phyloP scores from a whole-genome alignment of 2,329 filamentous ascomycete species.

The Talaromyces sp. region DNA sequence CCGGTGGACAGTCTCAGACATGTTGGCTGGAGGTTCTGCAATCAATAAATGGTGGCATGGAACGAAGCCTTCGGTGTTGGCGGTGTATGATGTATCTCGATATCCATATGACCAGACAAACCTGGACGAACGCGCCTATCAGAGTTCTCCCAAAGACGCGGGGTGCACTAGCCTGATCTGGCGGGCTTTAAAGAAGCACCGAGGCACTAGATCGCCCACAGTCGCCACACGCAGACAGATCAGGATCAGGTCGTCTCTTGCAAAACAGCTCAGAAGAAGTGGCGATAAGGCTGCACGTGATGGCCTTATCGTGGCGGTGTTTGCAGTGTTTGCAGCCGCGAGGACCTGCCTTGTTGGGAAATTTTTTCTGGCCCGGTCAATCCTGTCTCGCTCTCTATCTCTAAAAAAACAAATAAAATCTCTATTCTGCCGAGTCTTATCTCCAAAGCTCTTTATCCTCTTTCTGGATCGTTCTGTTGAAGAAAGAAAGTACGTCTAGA shows the following conservation, averaged over 20 bases:
- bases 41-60: background rate
- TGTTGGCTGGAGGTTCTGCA: background rate
- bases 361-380: too few species aligned
- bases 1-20: background rate
- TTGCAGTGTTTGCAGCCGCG: slow-evolving; percentile 1
- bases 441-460: background rate
- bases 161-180: background rate
- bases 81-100: background rate
- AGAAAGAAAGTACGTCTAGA: background rate
- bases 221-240: too few species aligned
- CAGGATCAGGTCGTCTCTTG: background rate
- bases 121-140: background rate
- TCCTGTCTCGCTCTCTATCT: background rate
- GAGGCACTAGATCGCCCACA: too few species aligned
- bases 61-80: background rate
- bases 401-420: background rate
- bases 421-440: background rate
- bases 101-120: background rate
- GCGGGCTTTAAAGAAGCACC: background rate
- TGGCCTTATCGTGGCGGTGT: background rate
- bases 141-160: background rate
- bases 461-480: background rate
- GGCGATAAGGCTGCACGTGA: background rate
- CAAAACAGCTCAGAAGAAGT: background rate
- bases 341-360: slow-evolving; percentile 10